Percentiles rank a stretch among this genome's conserved stretches.
These are phyloP conservation scores for Actinomortierella ambigua DNA, from an alignment of 371 early-diverging fungal genomes.

Conservation along the genomic window DNA sequence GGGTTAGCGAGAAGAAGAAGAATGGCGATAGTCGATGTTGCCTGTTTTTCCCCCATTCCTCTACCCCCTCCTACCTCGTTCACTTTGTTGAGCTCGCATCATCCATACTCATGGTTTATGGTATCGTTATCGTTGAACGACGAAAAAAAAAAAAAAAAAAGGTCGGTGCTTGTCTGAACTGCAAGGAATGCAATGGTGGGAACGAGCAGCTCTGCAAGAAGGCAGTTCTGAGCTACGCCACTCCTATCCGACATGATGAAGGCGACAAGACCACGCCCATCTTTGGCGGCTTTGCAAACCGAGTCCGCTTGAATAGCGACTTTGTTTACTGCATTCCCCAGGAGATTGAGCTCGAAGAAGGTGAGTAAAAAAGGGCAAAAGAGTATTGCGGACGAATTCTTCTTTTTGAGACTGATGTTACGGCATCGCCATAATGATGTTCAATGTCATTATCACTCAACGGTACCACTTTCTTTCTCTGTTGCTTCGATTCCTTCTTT, in stretches of 20 bases:
- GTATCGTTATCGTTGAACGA: too few relatives aligned
- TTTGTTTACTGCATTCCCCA: constrained; percentile 48
- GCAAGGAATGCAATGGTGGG: constrained; percentile 11
- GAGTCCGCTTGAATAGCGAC: constrained; percentile 29
- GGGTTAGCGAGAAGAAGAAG: too few relatives aligned
- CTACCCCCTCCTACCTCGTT: too few relatives aligned
- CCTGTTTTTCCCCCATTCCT: too few relatives aligned
- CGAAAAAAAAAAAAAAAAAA: too few relatives aligned
- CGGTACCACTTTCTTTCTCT: neutral
- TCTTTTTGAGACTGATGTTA: too few relatives aligned
- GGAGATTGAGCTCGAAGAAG: constrained; percentile 29
- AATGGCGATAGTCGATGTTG: too few relatives aligned
- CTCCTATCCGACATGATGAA: constrained; percentile 7
- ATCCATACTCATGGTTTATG: neutral
- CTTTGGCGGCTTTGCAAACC: constrained; percentile 51
- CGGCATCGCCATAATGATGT: too few relatives aligned
- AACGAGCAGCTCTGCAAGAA: constrained; percentile 12
- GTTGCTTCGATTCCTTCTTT: too few relatives aligned
- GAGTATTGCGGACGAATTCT: too few relatives aligned
- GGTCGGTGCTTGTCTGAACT: constrained; percentile 5
- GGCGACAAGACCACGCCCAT: constrained; percentile 13
- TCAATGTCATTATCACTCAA: neutral
- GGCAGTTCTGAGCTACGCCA: constrained; percentile 31
- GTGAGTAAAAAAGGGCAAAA: too few relatives aligned
- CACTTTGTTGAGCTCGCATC: neutral